Evolutionary conservation across 768 basidiomycete genomes (phyloP).

Genomic region (Mycena galericulata): DNA sequence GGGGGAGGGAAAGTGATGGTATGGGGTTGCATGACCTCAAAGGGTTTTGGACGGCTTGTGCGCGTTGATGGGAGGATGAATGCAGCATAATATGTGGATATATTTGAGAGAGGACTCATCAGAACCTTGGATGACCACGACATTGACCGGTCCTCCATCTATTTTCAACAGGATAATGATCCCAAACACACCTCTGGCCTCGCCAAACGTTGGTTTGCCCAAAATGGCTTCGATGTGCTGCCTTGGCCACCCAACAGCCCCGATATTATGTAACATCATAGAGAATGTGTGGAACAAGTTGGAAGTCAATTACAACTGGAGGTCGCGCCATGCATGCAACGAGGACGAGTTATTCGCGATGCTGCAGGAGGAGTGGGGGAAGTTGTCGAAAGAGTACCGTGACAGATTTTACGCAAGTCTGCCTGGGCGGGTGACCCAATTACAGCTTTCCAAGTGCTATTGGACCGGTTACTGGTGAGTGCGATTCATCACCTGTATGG

Average conservation of each 20-base stretch:
- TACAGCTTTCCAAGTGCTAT: background rate
- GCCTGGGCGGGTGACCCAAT: background rate
- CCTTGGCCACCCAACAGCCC: conserved; percentile 48
- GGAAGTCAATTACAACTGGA: conserved; percentile 13
- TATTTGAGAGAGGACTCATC: conserved; percentile 44
- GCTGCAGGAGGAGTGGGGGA: too few species aligned
- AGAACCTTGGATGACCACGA: conserved; percentile 41
- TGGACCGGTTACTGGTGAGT: conserved; percentile 9
- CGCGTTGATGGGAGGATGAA: conserved; percentile 49
- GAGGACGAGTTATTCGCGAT: too few species aligned
- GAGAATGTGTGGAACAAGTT: conserved; percentile 47
- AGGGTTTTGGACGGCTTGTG: conserved; percentile 43
- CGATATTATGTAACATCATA: conserved; percentile 51
- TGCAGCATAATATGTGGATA: conserved; percentile 39
- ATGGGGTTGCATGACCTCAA: conserved; percentile 48
- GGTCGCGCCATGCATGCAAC: too few species aligned
- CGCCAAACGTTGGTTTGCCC: conserved; percentile 43
- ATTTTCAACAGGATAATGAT: conserved; percentile 53
- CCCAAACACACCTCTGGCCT: conserved; percentile 50
- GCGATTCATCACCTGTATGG: too few species aligned
- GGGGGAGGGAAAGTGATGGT: conserved; percentile 50
- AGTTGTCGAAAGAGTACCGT: conserved; percentile 5
- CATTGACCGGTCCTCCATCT: conserved; percentile 29
- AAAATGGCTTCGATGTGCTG: conserved; percentile 42
- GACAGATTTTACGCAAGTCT: conserved; percentile 6